Evolutionary conservation across 352 stramenopile species (phyloP).

Genomic region (Elongisporangium prolatum): DNA sequence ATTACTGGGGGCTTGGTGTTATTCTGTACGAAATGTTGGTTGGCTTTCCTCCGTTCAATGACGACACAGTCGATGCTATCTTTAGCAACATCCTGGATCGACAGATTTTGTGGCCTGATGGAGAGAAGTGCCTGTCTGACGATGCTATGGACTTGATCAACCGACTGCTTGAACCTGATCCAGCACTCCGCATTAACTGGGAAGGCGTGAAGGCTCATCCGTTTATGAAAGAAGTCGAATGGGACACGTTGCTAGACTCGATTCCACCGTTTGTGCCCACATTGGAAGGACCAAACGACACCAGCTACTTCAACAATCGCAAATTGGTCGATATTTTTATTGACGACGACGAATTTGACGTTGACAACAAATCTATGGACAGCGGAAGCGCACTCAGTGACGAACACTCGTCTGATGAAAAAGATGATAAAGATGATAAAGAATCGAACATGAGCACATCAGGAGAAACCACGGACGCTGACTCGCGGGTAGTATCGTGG

Average conservation of each 20-base stretch:
- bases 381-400: conserved; percentile 10
- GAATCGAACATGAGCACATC: not conserved
- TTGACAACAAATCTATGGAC: conserved; percentile 33
- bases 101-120: conserved; percentile 84
- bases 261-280: conserved; percentile 85
- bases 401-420: not conserved
- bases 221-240: conserved; percentile 80
- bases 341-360: conserved; percentile 74
- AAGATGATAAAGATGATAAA: not conserved
- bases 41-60: conserved; percentile 87
- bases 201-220: conserved; percentile 52
- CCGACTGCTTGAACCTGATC: conserved; percentile 66
- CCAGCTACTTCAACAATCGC: conserved; percentile 89
- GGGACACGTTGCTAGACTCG: conserved; percentile 72
- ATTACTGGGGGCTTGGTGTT: conserved; percentile 90
- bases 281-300: conserved; percentile 81
- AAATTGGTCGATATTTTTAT: conserved; percentile 85
- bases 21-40: conserved; percentile 90
- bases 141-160: conserved; percentile 85
- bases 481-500: not conserved
- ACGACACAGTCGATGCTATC: conserved; percentile 84
- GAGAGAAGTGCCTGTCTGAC: conserved; percentile 80
- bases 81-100: conserved; percentile 84
- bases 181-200: conserved; percentile 57
- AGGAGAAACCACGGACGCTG: not conserved